These are phyloP conservation scores for Pseudozyma sp. DNA, from an alignment of 1,284 basidiomycete species.

Conservation along the genomic window DNA sequence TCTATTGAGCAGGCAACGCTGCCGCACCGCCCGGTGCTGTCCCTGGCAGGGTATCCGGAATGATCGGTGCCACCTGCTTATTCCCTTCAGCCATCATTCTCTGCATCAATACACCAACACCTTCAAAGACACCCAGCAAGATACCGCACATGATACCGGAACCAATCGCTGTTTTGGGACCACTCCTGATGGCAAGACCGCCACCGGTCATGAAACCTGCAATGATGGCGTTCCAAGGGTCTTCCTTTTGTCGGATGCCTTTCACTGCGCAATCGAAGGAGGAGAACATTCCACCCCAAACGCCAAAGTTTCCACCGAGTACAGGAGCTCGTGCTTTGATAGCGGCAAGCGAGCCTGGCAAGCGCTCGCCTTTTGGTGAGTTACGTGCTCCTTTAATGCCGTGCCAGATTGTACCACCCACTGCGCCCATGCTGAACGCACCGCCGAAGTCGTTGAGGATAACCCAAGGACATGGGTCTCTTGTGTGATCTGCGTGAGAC, in stretches of 20 bases:
- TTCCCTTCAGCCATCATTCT: slow-evolving; percentile 85
- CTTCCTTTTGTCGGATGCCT: slow-evolving; percentile 94
- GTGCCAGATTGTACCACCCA: slow-evolving; percentile 98
- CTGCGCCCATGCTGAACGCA: slow-evolving; percentile 88
- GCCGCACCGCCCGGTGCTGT: slow-evolving; percentile 1
- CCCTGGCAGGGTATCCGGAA: slow-evolving; percentile 37
- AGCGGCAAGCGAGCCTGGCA: slow-evolving; percentile 91
- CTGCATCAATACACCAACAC: slow-evolving; percentile 87
- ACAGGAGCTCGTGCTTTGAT: slow-evolving; percentile 99
- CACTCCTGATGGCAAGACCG: slow-evolving; percentile 90
- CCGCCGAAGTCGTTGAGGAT: slow-evolving; percentile 98
- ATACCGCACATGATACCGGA: slow-evolving; percentile 96
- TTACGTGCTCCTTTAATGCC: slow-evolving; percentile 98
- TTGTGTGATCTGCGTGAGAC: slow-evolving; percentile 58
- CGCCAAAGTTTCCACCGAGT: slow-evolving; percentile 96
- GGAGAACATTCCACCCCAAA: slow-evolving; percentile 84
- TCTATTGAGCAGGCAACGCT: slow-evolving; percentile 19
- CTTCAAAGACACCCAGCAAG: slow-evolving; percentile 86
- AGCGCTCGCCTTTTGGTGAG: slow-evolving; percentile 92
- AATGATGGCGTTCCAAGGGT: slow-evolving; percentile 99
- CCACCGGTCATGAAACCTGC: slow-evolving; percentile 99
- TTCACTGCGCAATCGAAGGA: slow-evolving; percentile 98
- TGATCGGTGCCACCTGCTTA: slow-evolving; percentile 65
- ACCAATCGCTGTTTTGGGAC: slow-evolving; percentile 87
- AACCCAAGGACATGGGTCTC: slow-evolving; percentile 83